Evolutionary conservation across 352 stramenopile genomes (phyloP), one percentile per base, ranked within the genome.

Genomic region (Phytophthora palmivora): DNA sequence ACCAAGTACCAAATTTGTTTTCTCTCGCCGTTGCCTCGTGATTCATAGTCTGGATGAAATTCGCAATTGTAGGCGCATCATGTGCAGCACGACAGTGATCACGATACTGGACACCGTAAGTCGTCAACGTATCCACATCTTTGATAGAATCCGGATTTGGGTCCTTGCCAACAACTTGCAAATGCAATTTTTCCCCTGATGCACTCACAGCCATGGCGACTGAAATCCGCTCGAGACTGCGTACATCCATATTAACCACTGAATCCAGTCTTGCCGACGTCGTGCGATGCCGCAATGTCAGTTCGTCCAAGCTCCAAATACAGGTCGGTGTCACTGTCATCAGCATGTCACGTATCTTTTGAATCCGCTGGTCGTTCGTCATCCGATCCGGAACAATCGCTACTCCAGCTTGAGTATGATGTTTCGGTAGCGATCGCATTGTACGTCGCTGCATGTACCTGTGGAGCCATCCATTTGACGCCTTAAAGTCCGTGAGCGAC

Each of bases 401-500:
- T 32, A 22, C 37, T 19, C 26, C 44, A 6, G 55, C n/a, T 15
- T 69, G 61, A 15, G 70, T 61, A 18, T 79, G 66, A 30, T 80
- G 65, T 44, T 87, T 88, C 8, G 84, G 72, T 2, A 87, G 63
- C 9, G 80, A 84, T 7, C 84, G 82, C 39, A 94, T 74, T 39
- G 87, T 92, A 10, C 83, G 70, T 50, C 85, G 73, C 47, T 91
- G 82, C 53, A 91, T 78, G 65, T 94, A 94, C 21, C 85, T 72
- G 36, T 92, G 83, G 34, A 94, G 48, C 85, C 85, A 94, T 26
- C 85, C 85, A 60, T 94, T 94, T 8, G 85, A 94, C 0, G 85
- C 85, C 59, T 94, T 94, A 61, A 94, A 94, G 37, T 91, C 85
- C 16, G 76, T 91, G 5, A 94, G 76, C n/a, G 85, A 91, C 58